Conservation (phyloP, 2,329 filamentous ascomycete species). For the Pseudocercospora vitis region DNA sequence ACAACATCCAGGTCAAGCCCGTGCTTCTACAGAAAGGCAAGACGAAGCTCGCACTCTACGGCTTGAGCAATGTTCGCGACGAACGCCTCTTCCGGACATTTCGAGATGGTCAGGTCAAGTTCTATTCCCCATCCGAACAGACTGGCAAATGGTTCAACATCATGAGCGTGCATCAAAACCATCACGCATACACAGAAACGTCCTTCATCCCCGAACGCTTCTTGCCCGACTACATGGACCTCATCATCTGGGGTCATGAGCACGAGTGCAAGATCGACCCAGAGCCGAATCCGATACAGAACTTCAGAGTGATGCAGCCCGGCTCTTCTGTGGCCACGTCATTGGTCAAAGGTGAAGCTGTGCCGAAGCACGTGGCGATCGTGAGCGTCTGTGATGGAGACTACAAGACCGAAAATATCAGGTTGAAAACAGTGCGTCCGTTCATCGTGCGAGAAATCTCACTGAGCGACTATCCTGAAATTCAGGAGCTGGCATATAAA, state of each 20-base stretch:
- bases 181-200: constrained; percentile 85
- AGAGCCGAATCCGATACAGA: constrained; percentile 75
- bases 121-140: constrained; percentile 85
- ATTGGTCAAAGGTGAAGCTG: constrained; percentile 82
- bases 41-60: constrained; percentile 90
- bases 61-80: constrained; percentile 92
- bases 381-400: constrained; percentile 79
- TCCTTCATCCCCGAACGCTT: constrained; percentile 94
- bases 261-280: constrained; percentile 94
- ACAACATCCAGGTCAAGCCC: constrained; percentile 90
- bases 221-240: constrained; percentile 83
- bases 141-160: constrained; percentile 93
- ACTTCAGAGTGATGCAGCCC: constrained; percentile 95
- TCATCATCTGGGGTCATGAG: constrained; percentile 96
- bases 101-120: constrained; percentile 87
- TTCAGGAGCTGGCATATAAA: constrained; percentile 78
- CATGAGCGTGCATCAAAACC: constrained; percentile 93
- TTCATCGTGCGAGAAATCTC: constrained; percentile 85
- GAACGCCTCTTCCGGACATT: constrained; percentile 94
- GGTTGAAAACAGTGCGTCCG: constrained; percentile 83
- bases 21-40: constrained; percentile 88
- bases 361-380: constrained; percentile 86
- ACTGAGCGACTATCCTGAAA: constrained; percentile 71
- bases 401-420: constrained; percentile 76
- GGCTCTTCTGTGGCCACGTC: constrained; percentile 96